These are phyloP conservation scores for Raddia distichophylla DNA, from an alignment of 176 grass and related monocot genomes.

Conservation along the genomic window DNA sequence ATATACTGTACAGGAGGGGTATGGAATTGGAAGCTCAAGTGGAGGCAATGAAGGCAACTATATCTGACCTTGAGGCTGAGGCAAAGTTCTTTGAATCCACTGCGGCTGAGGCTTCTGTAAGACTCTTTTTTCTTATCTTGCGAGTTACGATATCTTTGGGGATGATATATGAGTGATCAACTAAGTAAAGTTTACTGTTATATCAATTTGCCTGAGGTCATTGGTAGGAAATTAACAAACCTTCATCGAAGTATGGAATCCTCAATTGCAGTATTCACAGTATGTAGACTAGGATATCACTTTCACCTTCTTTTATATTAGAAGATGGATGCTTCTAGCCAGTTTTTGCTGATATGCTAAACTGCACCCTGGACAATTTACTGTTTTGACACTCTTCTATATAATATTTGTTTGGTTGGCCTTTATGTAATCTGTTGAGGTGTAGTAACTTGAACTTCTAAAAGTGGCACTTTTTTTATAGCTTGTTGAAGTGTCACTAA, in stretches of 20 bases:
- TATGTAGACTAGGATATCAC: not conserved
- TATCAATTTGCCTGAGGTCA: slow-evolving; percentile 10
- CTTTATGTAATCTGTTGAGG: not conserved
- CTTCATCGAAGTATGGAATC: not conserved
- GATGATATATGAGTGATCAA: not conserved
- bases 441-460: slow-evolving; percentile 25
- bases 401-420: not conserved
- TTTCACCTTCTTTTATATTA: slow-evolving; percentile 13
- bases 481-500: too few relatives aligned
- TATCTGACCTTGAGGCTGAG: slow-evolving; percentile 78
- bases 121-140: slow-evolving; percentile 27
- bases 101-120: slow-evolving; percentile 56
- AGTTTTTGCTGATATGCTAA: slow-evolving; percentile 21
- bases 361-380: not conserved
- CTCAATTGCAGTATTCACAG: slow-evolving; percentile 1
- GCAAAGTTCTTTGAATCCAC: slow-evolving; percentile 75
- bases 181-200: not conserved
- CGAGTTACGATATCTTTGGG: not conserved
- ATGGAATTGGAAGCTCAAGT: slow-evolving; percentile 73
- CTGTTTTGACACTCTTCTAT: slow-evolving; percentile 6
- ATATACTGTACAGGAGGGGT: slow-evolving; percentile 78
- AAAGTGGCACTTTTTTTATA: not conserved
- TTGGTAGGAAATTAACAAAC: not conserved
- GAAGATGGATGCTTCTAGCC: not conserved
- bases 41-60: slow-evolving; percentile 68